Percentiles rank a stretch among this genome's conserved stretches.
Evolutionary conservation across 306 rosid species (phyloP).

Genomic region (Citrullus amarus): DNA sequence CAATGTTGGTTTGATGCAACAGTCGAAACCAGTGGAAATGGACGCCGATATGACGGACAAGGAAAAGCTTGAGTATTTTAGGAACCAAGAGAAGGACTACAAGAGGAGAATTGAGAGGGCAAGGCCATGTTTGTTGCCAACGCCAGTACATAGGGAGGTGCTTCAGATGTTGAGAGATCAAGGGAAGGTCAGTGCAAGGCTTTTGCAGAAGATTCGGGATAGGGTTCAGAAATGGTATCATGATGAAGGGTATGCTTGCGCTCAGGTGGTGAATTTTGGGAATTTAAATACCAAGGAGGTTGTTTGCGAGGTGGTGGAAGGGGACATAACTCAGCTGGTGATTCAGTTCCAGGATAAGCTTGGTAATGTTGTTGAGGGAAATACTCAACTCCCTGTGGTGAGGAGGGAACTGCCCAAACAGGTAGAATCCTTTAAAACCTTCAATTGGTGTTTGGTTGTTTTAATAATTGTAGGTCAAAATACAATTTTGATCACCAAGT

Average conservation of each 20-base stretch:
- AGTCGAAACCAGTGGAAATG: constrained; percentile 75
- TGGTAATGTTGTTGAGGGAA: constrained; percentile 86
- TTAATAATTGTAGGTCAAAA: neutral
- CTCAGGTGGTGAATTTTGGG: constrained; percentile 94
- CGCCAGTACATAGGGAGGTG: constrained; percentile 49
- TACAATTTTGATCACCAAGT: neutral
- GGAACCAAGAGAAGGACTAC: constrained; percentile 77
- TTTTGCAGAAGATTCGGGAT: constrained; percentile 82
- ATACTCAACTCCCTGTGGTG: constrained; percentile 64
- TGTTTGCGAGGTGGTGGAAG: constrained; percentile 96
- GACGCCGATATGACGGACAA: constrained; percentile 90
- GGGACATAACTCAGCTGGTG: constrained; percentile 72
- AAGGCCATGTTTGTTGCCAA: constrained; percentile 62
- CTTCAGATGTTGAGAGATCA: constrained; percentile 51
- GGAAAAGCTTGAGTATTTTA: constrained; percentile 64
- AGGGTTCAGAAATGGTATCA: constrained; percentile 95
- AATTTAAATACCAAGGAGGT: constrained; percentile 87
- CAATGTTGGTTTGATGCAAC: constrained; percentile 72
- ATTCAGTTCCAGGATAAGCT: constrained; percentile 90
- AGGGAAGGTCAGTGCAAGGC: constrained; percentile 79
- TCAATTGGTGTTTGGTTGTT: neutral
- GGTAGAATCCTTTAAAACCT: constrained; percentile 28
- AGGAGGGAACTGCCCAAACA: constrained; percentile 75
- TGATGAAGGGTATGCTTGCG: constrained; percentile 91
- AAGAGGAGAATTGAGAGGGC: constrained; percentile 72